These are phyloP conservation scores for Fomitiporia mediterranea DNA, from an alignment of 1,284 basidiomycete genomes.

Conservation along the genomic window DNA sequence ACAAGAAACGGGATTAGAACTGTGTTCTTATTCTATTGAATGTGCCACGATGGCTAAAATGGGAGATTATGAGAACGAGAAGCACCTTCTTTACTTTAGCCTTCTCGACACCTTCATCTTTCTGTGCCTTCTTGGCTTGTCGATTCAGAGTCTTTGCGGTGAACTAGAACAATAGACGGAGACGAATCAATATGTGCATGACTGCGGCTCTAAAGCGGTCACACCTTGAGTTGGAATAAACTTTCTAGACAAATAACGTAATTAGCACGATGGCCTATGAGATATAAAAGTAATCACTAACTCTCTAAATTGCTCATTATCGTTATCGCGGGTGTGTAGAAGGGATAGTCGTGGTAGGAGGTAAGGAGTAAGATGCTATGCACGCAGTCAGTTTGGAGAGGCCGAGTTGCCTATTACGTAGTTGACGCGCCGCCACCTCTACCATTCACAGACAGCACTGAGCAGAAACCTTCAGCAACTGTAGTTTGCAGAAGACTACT, in stretches of 20 bases:
- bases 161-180: constrained; percentile 56
- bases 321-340: neutral
- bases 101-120: constrained; percentile 87
- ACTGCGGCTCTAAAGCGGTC: constrained; percentile 22
- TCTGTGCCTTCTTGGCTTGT: constrained; percentile 94
- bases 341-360: neutral
- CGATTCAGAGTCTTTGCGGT: constrained; percentile 89
- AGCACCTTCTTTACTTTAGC: constrained; percentile 84
- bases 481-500: neutral
- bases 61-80: constrained; percentile 6
- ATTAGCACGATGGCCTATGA: neutral
- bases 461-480: neutral
- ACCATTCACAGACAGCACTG: neutral
- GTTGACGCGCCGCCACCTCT: neutral
- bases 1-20: too few relatives aligned
- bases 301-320: constrained; percentile 88
- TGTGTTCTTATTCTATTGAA: neutral
- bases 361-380: neutral
- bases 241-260: constrained; percentile 62
- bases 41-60: neutral
- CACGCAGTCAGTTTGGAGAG: neutral
- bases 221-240: constrained; percentile 90
- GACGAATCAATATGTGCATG: neutral
- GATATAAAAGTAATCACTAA: constrained; percentile 38
- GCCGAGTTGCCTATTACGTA: neutral